phyloP scores from a whole-genome alignment of 495 filamentous ascomycete species.

The Eremomyces bilateralis region DNA sequence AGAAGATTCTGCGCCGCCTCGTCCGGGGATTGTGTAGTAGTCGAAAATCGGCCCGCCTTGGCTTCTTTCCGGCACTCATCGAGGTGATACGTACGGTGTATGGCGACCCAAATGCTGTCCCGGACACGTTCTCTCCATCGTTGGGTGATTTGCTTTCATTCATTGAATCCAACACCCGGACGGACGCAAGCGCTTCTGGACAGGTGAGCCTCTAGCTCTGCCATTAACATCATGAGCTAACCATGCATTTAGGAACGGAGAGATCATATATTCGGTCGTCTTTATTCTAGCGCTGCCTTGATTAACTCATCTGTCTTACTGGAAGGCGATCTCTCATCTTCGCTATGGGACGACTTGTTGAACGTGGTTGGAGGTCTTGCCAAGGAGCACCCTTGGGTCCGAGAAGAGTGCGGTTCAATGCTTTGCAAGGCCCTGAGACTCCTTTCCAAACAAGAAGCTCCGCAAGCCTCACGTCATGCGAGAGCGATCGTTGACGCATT shows the following conservation, averaged over 20 bases:
- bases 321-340: constrained; percentile 21
- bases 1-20: constrained; percentile 32
- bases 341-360: constrained; percentile 40
- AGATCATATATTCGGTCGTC: constrained; percentile 61
- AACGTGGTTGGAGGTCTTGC: constrained; percentile 34
- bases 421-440: constrained; percentile 29
- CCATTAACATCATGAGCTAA: too few relatives aligned
- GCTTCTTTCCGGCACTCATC: constrained; percentile 77
- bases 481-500: background rate
- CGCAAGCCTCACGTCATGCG: background rate
- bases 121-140: too few relatives aligned
- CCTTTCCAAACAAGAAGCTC: constrained; percentile 22
- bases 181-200: too few relatives aligned
- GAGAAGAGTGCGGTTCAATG: constrained; percentile 67
- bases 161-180: too few relatives aligned
- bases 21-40: constrained; percentile 80
- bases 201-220: too few relatives aligned
- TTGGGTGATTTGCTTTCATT: too few relatives aligned
- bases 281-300: constrained; percentile 74
- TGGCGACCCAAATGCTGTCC: constrained; percentile 16
- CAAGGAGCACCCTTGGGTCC: constrained; percentile 60
- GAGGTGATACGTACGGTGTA: constrained; percentile 53
- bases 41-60: constrained; percentile 67
- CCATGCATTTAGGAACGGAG: constrained; percentile 78
- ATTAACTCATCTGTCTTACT: constrained; percentile 58